A percentile compares a stretch with the other conserved stretches of the same genome.
Evolutionary conservation across 2,329 filamentous ascomycete species (phyloP).

Genomic region (Cladophialophora exuberans): DNA sequence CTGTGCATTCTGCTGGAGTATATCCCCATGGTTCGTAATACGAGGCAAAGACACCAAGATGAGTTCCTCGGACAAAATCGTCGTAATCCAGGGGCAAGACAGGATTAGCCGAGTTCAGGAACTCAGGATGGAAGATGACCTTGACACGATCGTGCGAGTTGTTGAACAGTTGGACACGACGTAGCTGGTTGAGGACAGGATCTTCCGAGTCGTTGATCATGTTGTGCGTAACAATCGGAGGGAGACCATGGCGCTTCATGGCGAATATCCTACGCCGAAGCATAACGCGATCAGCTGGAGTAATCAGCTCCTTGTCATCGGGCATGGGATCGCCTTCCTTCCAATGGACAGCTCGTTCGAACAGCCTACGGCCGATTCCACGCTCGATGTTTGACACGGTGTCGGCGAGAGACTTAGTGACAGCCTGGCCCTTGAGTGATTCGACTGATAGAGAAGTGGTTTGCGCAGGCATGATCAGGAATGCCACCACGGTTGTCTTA

Average conservation of each 20-base stretch:
- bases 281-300: constrained; percentile 86
- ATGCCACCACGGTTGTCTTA: constrained; percentile 93
- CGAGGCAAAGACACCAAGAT: constrained; percentile 92
- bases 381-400: constrained; percentile 91
- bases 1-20: constrained; percentile 89
- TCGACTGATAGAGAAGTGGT: constrained; percentile 94
- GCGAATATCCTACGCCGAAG: constrained; percentile 89
- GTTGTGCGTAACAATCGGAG: constrained; percentile 97
- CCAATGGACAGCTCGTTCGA: constrained; percentile 93
- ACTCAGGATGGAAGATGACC: constrained; percentile 97
- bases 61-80: constrained; percentile 95
- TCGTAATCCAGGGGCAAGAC: constrained; percentile 96
- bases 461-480: constrained; percentile 98
- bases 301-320: constrained; percentile 95
- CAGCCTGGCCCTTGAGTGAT: constrained; percentile 92
- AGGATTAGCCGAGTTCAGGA: constrained; percentile 92
- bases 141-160: constrained; percentile 94
- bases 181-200: constrained; percentile 92
- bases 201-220: constrained; percentile 95
- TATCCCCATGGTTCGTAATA: constrained; percentile 99
- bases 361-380: constrained; percentile 89
- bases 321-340: constrained; percentile 91
- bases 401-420: constrained; percentile 93
- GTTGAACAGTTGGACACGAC: constrained; percentile 96
- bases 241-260: constrained; percentile 89